Conservation (phyloP, 768 basidiomycete genomes). For the Termitomyces eurrhizus region DNA sequence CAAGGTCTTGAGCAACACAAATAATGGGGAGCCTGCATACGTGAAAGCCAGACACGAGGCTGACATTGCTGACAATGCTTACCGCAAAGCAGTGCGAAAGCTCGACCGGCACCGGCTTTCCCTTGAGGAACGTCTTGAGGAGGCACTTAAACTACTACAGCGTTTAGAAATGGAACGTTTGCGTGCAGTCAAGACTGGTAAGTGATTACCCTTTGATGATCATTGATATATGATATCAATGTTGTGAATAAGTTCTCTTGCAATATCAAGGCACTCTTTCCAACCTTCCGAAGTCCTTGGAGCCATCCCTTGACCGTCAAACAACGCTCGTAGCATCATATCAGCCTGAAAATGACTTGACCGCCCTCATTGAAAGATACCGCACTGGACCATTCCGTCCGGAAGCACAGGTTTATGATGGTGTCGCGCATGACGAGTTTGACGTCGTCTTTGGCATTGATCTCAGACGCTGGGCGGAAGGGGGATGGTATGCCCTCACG, state of each 20-base stretch:
- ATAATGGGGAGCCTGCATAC: slow-evolving; percentile 58
- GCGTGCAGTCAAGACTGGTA: slow-evolving; percentile 80
- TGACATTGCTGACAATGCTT: slow-evolving; percentile 73
- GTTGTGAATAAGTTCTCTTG: slow-evolving; percentile 57
- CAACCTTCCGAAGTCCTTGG: slow-evolving; percentile 65
- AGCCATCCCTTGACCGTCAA: slow-evolving; percentile 63
- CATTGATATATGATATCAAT: neutral
- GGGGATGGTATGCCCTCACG: slow-evolving; percentile 61
- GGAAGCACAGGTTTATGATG: slow-evolving; percentile 80
- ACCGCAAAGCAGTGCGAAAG: slow-evolving; percentile 75
- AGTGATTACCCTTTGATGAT: slow-evolving; percentile 25
- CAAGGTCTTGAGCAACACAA: slow-evolving; percentile 58
- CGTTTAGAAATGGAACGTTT: slow-evolving; percentile 84
- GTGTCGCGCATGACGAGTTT: slow-evolving; percentile 73
- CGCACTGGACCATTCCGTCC: slow-evolving; percentile 94
- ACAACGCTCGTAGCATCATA: slow-evolving; percentile 76
- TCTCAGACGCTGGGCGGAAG: slow-evolving; percentile 86
- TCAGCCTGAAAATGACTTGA: slow-evolving; percentile 85
- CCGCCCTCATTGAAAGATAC: slow-evolving; percentile 86
- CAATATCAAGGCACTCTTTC: slow-evolving; percentile 83
- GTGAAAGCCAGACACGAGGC: slow-evolving; percentile 74
- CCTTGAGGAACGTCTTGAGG: slow-evolving; percentile 84
- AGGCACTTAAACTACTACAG: slow-evolving; percentile 75
- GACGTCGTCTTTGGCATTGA: slow-evolving; percentile 93
- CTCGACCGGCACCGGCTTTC: slow-evolving; percentile 83